Conservation (phyloP, 768 basidiomycete genomes). For the Asterophora parasitica region DNA sequence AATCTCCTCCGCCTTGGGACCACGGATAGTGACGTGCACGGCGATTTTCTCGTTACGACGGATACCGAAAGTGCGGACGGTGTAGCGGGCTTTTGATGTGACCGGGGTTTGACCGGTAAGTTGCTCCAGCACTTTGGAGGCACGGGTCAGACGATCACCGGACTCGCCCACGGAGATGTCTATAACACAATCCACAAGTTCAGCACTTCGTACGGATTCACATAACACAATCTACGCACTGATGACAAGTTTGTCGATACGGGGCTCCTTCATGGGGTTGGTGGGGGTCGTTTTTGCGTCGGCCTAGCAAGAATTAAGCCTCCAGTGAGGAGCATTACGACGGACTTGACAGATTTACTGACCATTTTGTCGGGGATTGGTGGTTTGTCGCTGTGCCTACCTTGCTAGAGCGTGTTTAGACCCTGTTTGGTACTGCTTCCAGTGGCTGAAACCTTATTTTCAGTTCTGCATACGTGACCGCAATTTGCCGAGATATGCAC, state of each 20-base stretch:
- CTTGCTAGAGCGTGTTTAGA: constrained; percentile 24
- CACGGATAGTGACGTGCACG: constrained; percentile 96
- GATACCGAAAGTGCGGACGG: constrained; percentile 98
- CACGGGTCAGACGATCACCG: constrained; percentile 97
- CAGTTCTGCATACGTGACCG: constrained; percentile 28
- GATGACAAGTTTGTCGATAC: constrained; percentile 98
- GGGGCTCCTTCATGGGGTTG: constrained; percentile 95
- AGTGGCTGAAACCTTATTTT: constrained; percentile 42
- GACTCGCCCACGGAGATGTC: constrained; percentile 99
- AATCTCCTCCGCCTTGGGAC: constrained; percentile 99
- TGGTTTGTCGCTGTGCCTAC: constrained; percentile 35
- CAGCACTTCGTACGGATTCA: constrained; percentile 2
- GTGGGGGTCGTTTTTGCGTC: constrained; percentile 84
- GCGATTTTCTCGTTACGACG: constrained; percentile 99
- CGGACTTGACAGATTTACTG: constrained; percentile 16
- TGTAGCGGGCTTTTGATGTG: constrained; percentile 99
- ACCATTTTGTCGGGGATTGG: constrained; percentile 39
- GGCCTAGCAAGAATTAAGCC: constrained; percentile 44
- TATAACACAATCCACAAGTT: constrained; percentile 5
- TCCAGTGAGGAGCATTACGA: constrained; percentile 7
- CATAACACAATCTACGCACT: constrained; percentile 56
- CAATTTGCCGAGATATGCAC: constrained; percentile 20
- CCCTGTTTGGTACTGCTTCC: constrained; percentile 23
- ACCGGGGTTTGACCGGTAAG: constrained; percentile 99
- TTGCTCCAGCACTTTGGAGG: constrained; percentile 98